Evolutionary conservation across 164 flowering plant species (phyloP), one percentile per base, ranked within the genome.

Genomic region (Magnolia officinalis): DNA sequence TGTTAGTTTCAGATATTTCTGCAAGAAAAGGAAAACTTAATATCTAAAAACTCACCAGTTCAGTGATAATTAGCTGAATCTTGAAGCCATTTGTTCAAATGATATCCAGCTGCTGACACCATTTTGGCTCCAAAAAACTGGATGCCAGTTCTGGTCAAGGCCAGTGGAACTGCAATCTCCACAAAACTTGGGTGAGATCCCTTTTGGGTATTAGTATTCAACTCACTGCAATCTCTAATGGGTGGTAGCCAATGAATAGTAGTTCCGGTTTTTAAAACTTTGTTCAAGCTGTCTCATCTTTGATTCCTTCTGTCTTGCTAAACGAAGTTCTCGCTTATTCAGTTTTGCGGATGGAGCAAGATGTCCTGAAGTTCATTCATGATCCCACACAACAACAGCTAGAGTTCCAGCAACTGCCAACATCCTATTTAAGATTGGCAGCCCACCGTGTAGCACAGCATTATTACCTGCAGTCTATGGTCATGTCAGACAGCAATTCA

Each of bases 381-480:
- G 97, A 96, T 77, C 94, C 96, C 50, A 80, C 83, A 20, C 90
- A 85, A 75, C 92, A 90, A 80, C 98, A 94, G 77, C 75, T 96
- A 24, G 98, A 94, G 84, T 94, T 96, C 81, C 97, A 87, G 80
- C 98, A 94, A 81, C 81, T 96, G 74, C 98, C 98, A n/a, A 96
- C 98, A n/a, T 96, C 99, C 59, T 96, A 96, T 82, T 79, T 94
- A 68, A 85, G 99, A 31, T 82, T 96, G 85, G 98, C 99, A 72
- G 99, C 98, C 50, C 99, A 96, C 76, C 97, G 99, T 20, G 90
- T 96, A 63, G 99, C 99, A 19, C 99, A 94, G 78, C 99, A 96
- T 84, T 96, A 96, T 81, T 81, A 84, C 26, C 80, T 96, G 75
- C 97, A 91, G 83, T 94, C 99, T 7, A 94, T 90, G 92, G 98